Evolutionary conservation across 192 early-diverging fungal species (phyloP).

Genomic region (Coemansia sp.): DNA sequence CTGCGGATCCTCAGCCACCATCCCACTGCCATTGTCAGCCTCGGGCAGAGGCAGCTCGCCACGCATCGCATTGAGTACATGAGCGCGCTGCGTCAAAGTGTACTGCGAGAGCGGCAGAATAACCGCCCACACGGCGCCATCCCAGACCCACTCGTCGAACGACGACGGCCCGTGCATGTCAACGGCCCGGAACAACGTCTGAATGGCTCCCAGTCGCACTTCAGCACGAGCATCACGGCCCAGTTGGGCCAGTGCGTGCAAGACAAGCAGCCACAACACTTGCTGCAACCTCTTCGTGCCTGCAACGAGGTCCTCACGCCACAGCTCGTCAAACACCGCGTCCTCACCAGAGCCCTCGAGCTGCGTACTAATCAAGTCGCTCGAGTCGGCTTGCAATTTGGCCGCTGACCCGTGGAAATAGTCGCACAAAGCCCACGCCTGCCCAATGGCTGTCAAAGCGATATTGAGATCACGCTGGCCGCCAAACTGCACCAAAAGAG

Average conservation of each 20-base stretch:
- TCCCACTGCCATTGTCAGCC: conserved; percentile 29
- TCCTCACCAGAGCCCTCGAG: background rate
- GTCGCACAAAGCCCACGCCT: conserved; percentile 93
- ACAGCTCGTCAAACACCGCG: conserved; percentile 17
- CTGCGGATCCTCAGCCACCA: conserved; percentile 45
- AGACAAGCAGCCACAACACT: conserved; percentile 88
- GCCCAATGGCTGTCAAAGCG: conserved; percentile 85
- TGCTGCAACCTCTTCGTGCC: conserved; percentile 32
- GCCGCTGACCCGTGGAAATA: conserved; percentile 61
- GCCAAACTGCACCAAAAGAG: conserved; percentile 74
- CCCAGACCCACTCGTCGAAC: conserved; percentile 77
- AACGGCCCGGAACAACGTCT: conserved; percentile 93
- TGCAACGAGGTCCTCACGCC: conserved; percentile 26
- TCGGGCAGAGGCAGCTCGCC: background rate
- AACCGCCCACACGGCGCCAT: conserved; percentile 82
- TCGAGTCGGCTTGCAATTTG: background rate
- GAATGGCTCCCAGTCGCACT: conserved; percentile 91
- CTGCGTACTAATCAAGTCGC: background rate
- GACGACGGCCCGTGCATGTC: conserved; percentile 79
- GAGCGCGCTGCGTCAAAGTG: conserved; percentile 24
- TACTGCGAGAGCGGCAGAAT: conserved; percentile 71
- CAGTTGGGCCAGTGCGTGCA: conserved; percentile 77
- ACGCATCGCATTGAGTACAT: conserved; percentile 13
- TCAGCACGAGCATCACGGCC: conserved; percentile 82
- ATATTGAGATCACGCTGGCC: conserved; percentile 90